Evolutionary conservation across 202 grass and related monocot species (phyloP).

Genomic region (Setaria viridis): DNA sequence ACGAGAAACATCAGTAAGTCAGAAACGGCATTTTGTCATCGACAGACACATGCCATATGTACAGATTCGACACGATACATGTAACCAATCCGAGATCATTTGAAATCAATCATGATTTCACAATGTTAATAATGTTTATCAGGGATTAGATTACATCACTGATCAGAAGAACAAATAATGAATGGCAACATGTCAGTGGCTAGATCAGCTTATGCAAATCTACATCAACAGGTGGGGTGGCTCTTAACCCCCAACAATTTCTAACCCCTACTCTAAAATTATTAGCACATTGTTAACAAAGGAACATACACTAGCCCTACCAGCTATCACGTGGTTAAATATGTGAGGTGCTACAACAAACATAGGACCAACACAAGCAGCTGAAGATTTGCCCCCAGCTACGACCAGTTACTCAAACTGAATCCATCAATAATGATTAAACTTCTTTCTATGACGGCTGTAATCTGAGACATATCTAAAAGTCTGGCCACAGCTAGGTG

Average conservation of each 20-base stretch:
- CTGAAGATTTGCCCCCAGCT: slow-evolving; percentile 43
- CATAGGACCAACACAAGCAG: slow-evolving; percentile 28
- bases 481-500: slow-evolving; percentile 59
- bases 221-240: slow-evolving; percentile 35
- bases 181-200: slow-evolving; percentile 37
- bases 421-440: slow-evolving; percentile 59
- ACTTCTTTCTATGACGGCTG: slow-evolving; percentile 76
- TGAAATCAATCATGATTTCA: slow-evolving; percentile 17
- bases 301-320: slow-evolving; percentile 47
- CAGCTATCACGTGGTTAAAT: slow-evolving; percentile 44
- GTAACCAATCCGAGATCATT: not conserved
- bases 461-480: slow-evolving; percentile 82
- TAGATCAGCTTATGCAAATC: slow-evolving; percentile 43
- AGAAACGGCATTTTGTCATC: not conserved
- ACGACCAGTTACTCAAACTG: slow-evolving; percentile 23
- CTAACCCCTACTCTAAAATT: slow-evolving; percentile 53
- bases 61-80: slow-evolving; percentile 3
- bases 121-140: slow-evolving; percentile 28
- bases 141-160: slow-evolving; percentile 46
- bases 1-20: not conserved
- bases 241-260: slow-evolving; percentile 46
- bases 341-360: slow-evolving; percentile 51
- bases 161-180: slow-evolving; percentile 44
- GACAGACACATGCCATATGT: not conserved
- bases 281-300: slow-evolving; percentile 49